Percentiles rank a stretch among this genome's conserved stretches.
Evolutionary conservation across 2,329 filamentous ascomycete genomes (phyloP).

Genomic region (Xylariaceae sp.): DNA sequence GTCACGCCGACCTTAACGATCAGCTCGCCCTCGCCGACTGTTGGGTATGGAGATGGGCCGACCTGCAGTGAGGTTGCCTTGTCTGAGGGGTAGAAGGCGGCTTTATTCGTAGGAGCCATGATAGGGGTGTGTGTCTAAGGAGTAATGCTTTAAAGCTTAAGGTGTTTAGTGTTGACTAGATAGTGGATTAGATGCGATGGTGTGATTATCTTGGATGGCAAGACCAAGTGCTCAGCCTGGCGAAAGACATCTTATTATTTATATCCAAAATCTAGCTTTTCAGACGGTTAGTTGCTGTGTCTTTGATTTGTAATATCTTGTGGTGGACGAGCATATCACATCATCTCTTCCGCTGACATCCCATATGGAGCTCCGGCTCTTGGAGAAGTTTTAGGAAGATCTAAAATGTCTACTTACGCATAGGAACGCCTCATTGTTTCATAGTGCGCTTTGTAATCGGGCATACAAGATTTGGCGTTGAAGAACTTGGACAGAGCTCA

Average conservation of each 20-base stretch:
- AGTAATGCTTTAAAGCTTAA: too few relatives aligned
- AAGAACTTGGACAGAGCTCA: background rate
- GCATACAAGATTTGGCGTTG: too few relatives aligned
- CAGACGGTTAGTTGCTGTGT: too few relatives aligned
- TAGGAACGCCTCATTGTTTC: background rate
- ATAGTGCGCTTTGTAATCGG: background rate
- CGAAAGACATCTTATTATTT: background rate
- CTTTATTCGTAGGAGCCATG: slow-evolving; percentile 34
- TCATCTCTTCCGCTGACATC: background rate
- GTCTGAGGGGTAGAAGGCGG: slow-evolving; percentile 26
- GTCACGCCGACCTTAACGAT: slow-evolving; percentile 39
- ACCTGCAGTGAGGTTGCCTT: slow-evolving; percentile 26
- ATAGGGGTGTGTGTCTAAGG: too few relatives aligned
- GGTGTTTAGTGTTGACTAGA: too few relatives aligned
- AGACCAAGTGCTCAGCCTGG: too few relatives aligned
- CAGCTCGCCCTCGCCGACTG: slow-evolving; percentile 29
- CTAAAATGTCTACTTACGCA: too few relatives aligned
- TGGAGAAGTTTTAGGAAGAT: too few relatives aligned
- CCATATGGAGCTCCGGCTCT: background rate
- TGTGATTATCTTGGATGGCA: too few relatives aligned
- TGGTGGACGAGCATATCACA: slow-evolving; percentile 2
- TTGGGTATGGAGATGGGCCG: slow-evolving; percentile 22
- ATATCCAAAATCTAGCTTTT: background rate
- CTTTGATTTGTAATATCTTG: slow-evolving; percentile 19
- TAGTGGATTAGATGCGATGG: too few relatives aligned